Percentiles rank a stretch among this genome's conserved stretches.
Evolutionary conservation across 1,284 basidiomycete genomes (phyloP).

Genomic region (Melampsora americana): DNA sequence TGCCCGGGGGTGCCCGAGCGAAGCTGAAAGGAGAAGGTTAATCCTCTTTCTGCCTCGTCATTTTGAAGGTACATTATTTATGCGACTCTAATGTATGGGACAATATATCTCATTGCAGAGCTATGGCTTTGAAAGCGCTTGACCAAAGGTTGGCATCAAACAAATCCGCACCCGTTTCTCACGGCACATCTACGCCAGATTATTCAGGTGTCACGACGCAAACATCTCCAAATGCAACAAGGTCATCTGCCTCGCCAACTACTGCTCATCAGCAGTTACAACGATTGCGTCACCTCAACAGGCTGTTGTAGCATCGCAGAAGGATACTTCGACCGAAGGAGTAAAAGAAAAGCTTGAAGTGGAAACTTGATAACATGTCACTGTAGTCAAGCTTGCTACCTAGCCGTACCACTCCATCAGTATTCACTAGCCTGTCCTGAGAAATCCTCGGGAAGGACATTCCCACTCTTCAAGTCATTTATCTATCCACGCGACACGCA

Average conservation of each 20-base stretch:
- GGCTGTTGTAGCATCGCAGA: background rate
- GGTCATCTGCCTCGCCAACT: background rate
- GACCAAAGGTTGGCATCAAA: constrained; percentile 75
- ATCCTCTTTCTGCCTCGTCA: constrained; percentile 49
- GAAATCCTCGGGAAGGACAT: too few relatives aligned
- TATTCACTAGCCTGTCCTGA: too few relatives aligned
- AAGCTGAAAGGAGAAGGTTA: constrained; percentile 84
- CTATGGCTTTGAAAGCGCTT: constrained; percentile 89
- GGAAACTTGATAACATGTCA: background rate
- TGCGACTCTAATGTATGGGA: constrained; percentile 14
- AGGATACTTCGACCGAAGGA: background rate
- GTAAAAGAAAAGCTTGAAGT: background rate
- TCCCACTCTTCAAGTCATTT: too few relatives aligned
- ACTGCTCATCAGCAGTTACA: background rate
- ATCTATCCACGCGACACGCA: too few relatives aligned
- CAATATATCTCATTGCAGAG: constrained; percentile 58
- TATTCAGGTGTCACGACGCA: constrained; percentile 7
- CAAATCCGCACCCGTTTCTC: constrained; percentile 10
- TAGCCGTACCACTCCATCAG: too few relatives aligned
- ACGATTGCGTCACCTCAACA: background rate
- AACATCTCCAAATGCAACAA: constrained; percentile 13
- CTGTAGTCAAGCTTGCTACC: too few relatives aligned
- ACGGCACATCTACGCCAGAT: constrained; percentile 26
- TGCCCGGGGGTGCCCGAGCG: constrained; percentile 85
- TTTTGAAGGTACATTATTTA: background rate